These are phyloP conservation scores for Lomentospora prolificans DNA, from an alignment of 2,329 filamentous ascomycete genomes.

Conservation along the genomic window DNA sequence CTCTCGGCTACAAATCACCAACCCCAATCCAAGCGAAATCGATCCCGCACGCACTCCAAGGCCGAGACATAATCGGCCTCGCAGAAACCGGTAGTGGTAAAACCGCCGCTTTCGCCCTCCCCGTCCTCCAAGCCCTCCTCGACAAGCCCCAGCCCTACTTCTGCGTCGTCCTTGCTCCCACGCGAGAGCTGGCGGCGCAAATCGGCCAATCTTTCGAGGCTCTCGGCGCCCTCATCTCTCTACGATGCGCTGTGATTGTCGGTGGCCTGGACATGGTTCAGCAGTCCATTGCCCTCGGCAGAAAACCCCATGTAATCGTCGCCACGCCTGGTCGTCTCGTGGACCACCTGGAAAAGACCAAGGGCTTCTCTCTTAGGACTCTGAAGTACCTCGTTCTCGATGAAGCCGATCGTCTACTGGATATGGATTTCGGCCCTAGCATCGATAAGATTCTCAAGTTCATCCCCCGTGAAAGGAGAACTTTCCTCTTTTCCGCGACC, in stretches of 20 bases:
- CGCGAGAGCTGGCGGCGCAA: conserved; percentile 85
- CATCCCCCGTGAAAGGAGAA: conserved; percentile 65
- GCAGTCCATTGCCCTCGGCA: conserved; percentile 83
- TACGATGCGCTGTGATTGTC: conserved; percentile 76
- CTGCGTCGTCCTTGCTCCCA: conserved; percentile 84
- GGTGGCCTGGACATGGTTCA: conserved; percentile 95
- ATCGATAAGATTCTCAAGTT: conserved; percentile 91
- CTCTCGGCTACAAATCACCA: conserved; percentile 72
- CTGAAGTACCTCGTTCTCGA: conserved; percentile 91
- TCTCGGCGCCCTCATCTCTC: conserved; percentile 76
- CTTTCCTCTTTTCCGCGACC: conserved; percentile 88
- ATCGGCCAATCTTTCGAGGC: conserved; percentile 84
- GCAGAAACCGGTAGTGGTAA: conserved; percentile 95
- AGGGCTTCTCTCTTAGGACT: conserved; percentile 76
- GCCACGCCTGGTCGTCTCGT: conserved; percentile 83
- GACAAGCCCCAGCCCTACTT: conserved; percentile 80
- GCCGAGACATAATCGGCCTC: conserved; percentile 82
- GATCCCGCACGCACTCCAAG: conserved; percentile 70
- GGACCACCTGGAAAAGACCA: conserved; percentile 93
- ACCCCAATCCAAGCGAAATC: conserved; percentile 83
- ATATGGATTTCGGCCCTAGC: conserved; percentile 87
- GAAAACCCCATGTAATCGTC: conserved; percentile 89
- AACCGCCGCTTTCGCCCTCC: conserved; percentile 86
- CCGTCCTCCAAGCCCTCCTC: conserved; percentile 83
- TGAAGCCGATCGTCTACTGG: conserved; percentile 83